Evolutionary conservation across 1,139 yeast genomes (phyloP).

Genomic region (Blastobotrys serpentis): DNA sequence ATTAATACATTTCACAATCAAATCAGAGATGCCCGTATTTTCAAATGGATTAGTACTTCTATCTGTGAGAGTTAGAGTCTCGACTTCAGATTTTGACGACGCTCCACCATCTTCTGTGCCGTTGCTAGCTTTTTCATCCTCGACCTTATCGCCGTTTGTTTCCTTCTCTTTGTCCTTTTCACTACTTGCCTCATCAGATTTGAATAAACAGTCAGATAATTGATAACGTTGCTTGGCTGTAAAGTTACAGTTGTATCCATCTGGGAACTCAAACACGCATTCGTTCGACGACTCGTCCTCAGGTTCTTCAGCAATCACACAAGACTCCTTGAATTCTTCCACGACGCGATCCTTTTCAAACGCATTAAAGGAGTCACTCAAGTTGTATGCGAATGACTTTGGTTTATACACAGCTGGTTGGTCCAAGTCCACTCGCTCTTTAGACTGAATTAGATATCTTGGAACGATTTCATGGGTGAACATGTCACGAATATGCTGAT

Average conservation of each 20-base stretch:
- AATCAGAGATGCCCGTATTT: slow-evolving; percentile 59
- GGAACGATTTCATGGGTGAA: slow-evolving; percentile 35
- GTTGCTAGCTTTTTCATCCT: slow-evolving; percentile 5
- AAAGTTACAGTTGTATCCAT: slow-evolving; percentile 55
- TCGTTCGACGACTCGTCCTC: slow-evolving; percentile 15
- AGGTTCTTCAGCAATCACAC: slow-evolving; percentile 15
- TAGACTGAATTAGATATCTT: slow-evolving; percentile 35
- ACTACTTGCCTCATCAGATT: slow-evolving; percentile 39
- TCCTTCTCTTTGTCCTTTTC: slow-evolving; percentile 22
- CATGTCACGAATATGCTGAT: slow-evolving; percentile 30
- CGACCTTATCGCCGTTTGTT: slow-evolving; percentile 25
- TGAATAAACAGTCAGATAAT: slow-evolving; percentile 73
- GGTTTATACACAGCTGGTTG: slow-evolving; percentile 35
- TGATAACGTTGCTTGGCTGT: slow-evolving; percentile 58
- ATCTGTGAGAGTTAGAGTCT: slow-evolving; percentile 26
- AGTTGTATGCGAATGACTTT: slow-evolving; percentile 3
- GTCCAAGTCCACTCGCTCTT: slow-evolving; percentile 34
- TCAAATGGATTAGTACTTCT: slow-evolving; percentile 25
- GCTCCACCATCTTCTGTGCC: slow-evolving; percentile 19
- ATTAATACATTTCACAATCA: slow-evolving; percentile 64
- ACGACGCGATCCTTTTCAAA: slow-evolving; percentile 32
- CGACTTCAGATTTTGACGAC: slow-evolving; percentile 26
- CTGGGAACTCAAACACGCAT: slow-evolving; percentile 72
- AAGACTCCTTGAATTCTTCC: slow-evolving; percentile 61
- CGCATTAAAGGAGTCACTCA: not conserved